Evolutionary conservation across 768 basidiomycete species (phyloP).

Genomic region (Nidularia pulvinata): DNA sequence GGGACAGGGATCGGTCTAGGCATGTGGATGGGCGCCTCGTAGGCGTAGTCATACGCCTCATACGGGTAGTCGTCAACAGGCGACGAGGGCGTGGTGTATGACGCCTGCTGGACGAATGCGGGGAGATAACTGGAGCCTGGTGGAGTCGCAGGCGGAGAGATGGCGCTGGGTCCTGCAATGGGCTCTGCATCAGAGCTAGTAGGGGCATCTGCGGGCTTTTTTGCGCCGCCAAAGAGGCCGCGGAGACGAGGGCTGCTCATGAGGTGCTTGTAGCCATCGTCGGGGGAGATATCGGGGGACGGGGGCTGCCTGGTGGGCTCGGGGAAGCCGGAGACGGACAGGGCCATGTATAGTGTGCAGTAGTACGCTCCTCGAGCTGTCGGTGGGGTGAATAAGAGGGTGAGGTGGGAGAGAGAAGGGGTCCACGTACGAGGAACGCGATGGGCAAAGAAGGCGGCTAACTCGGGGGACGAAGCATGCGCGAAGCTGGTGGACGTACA

Average conservation of each 20-base stretch:
- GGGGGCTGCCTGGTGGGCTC: constrained; percentile 21
- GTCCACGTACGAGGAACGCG: background rate
- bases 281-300: background rate
- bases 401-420: background rate
- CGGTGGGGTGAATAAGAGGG: background rate
- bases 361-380: background rate
- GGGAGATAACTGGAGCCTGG: constrained; percentile 9
- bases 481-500: no score
- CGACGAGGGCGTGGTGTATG: background rate
- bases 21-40: constrained; percentile 18
- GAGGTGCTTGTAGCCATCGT: constrained; percentile 9
- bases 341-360: constrained; percentile 15
- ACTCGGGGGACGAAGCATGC: no score
- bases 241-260: constrained; percentile 18
- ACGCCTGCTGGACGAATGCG: constrained; percentile 6
- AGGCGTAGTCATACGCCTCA: constrained; percentile 1
- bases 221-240: constrained; percentile 17
- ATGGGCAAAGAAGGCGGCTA: no score
- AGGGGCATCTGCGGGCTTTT: constrained; percentile 12
- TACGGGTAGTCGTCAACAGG: constrained; percentile 5
- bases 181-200: constrained; percentile 13
- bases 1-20: constrained; percentile 7
- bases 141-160: constrained; percentile 6
- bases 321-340: constrained; percentile 34
- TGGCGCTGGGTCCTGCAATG: constrained; percentile 4